Conservation (phyloP, 306 rosid genomes). For the Ammopiptanthus mongolicus region DNA sequence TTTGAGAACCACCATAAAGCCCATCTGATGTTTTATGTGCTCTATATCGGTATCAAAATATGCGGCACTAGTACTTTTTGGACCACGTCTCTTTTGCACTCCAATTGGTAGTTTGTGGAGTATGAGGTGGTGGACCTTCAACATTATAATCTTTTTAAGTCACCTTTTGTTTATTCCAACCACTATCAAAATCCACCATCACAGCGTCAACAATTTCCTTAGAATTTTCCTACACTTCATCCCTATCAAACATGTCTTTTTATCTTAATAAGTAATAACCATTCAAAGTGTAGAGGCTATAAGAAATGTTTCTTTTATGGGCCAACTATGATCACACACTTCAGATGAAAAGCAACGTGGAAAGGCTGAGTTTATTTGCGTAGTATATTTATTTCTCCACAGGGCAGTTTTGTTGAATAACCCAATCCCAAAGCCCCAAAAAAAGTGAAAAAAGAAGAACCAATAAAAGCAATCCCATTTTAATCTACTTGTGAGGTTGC, state of each 20-base stretch:
- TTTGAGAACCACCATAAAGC: no score
- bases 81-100: constrained; percentile 24
- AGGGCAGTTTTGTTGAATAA: not conserved
- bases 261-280: not conserved
- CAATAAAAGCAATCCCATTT: not conserved
- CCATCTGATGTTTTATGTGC: not conserved
- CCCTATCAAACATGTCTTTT: not conserved
- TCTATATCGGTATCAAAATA: not conserved
- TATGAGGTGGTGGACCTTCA: constrained; percentile 9
- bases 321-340: not conserved
- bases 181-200: not conserved
- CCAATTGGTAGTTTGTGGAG: constrained; percentile 27
- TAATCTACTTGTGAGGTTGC: not conserved
- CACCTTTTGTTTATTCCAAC: not conserved
- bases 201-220: not conserved
- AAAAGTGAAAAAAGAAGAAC: not conserved
- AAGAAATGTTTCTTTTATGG: not conserved
- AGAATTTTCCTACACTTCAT: not conserved
- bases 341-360: not conserved
- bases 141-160: not conserved
- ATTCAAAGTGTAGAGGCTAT: not conserved
- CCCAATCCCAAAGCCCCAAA: not conserved
- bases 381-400: not conserved
- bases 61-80: not conserved
- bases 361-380: not conserved